Evolutionary conservation across 371 early-diverging fungal species (phyloP), one percentile per base, ranked within the genome.

Genomic region (Syncephalastrum racemosum): DNA sequence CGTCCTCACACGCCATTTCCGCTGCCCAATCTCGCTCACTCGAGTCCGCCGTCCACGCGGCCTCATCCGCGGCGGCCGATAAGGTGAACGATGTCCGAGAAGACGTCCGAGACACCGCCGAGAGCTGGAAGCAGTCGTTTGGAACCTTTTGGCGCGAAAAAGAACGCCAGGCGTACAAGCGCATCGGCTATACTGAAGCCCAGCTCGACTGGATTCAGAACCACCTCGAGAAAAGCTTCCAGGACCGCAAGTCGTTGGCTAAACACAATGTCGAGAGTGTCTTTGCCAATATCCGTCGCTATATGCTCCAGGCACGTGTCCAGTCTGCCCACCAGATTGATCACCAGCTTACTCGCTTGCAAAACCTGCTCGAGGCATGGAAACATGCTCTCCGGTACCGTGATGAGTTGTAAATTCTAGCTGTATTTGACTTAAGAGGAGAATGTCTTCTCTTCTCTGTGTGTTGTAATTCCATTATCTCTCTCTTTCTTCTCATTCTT

Each of bases 111-210:
- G 50, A 65, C 22, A 46, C 53, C 12, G 60, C 60, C 2, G 20
- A 56, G 15, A 40, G 59, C 12, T 66, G 60, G 53, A 63, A 63
- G 48, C 19, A 64, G 2, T 63, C 57, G 10, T 70, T 75, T 64
- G 79, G 65, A 15, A 39, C 61, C 15, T 68, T 55, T 56, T 73
- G 79, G 75, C 60, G 56, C 42, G 61, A 71, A 40, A 66, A 70
- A 50, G 64, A 77, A 45, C 39, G 56, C 8, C 66, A 77, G 19
- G 67, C 69, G 0, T 73, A 65, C 18, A 54, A 60, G 10, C 68
- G 67, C 46, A 50, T 77, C 24, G 79, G 75, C 4, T 78, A 78
- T 41, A 70, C 79, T 8, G 71, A 78, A 53, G 66, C 72, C 7
- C 75, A 78, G 18, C 59, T 78, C 16, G 58, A 78, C 22, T 71